These are phyloP conservation scores for Tuber indicum DNA, from an alignment of 495 filamentous ascomycete genomes.

Conservation along the genomic window DNA sequence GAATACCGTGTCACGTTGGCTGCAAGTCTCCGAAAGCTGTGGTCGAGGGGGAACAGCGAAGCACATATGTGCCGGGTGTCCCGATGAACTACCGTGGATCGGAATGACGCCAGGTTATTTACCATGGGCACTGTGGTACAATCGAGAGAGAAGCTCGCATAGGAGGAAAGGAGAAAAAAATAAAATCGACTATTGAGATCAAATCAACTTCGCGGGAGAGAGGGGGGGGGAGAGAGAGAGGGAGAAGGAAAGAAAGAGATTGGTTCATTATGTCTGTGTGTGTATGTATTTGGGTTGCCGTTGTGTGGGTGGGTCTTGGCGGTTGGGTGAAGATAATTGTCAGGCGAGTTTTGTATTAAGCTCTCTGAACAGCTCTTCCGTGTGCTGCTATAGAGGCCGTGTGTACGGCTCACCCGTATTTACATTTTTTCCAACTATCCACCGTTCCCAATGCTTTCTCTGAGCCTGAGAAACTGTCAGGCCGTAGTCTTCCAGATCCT, in stretches of 20 bases:
- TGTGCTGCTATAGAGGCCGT: conserved; percentile 18
- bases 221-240: too few species aligned
- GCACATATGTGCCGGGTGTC: neutral
- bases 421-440: conserved; percentile 39
- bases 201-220: neutral
- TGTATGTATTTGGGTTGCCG: neutral
- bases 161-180: neutral
- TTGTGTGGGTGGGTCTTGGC: neutral
- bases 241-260: neutral
- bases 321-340: neutral
- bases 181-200: neutral
- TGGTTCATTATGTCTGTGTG: neutral
- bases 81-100: conserved; percentile 3
- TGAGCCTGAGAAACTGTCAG: conserved; percentile 36
- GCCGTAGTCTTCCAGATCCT: conserved; percentile 38
- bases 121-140: neutral
- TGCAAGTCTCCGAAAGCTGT: neutral
- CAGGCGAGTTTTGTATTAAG: neutral
- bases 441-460: conserved; percentile 38
- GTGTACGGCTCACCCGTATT: conserved; percentile 33
- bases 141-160: neutral
- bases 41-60: conserved; percentile 2
- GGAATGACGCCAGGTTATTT: neutral
- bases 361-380: neutral
- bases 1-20: conserved; percentile 1